Base-by-base conservation (phyloP, 805 yeast genomes). In the Spathaspora passalidarum region DNA sequence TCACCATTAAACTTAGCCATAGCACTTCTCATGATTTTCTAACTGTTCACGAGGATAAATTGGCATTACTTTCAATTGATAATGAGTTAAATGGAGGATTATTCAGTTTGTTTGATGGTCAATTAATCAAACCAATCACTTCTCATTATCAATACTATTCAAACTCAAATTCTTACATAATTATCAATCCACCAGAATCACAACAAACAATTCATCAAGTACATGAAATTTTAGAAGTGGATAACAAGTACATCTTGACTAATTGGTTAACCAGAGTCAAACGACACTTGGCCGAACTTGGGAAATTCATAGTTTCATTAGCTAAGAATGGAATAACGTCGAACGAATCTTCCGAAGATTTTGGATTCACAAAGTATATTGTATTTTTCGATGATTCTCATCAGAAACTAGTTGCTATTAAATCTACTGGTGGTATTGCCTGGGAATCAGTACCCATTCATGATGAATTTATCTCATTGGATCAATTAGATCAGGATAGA, bases 371-470 rank as follows among this genome's bases (percentile, higher is more conserved):
- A 16, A 72, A 70, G 42, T 45, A 65, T 6, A 49, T 72, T 14
- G 52, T 72, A 1, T 60, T 56, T 40, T 53, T 50, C 21, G 69
- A 68, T 49, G 45, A 49, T 4, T 45, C 38, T 6, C 38, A 50
- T 17, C 34, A 44, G 4, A 66, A 65, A 39, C 42, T 82, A 1
- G 59, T 72, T 8, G 80, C 78, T 1, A 56, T 79, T 14, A 68
- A 75, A 48, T 57, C 77, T 5, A 61, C 70, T 42, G 78, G 79
- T 16, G 52, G 60, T 1, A 32, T 64, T 3, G 51, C 61, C 5
- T 81, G 84, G 85, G 53, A 45, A 17, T 25, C 38, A 8, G 42
- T 18, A 2, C 23, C 42, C 4, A 47, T 57, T 1, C 52, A 52
- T 8, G 54, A 38, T 32, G n/a, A 38, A 16, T 41, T 47, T 7